Percentiles rank a stretch among this genome's conserved stretches.
Evolutionary conservation across 345 rosid species (phyloP).

Genomic region (Lepidium sativum): DNA sequence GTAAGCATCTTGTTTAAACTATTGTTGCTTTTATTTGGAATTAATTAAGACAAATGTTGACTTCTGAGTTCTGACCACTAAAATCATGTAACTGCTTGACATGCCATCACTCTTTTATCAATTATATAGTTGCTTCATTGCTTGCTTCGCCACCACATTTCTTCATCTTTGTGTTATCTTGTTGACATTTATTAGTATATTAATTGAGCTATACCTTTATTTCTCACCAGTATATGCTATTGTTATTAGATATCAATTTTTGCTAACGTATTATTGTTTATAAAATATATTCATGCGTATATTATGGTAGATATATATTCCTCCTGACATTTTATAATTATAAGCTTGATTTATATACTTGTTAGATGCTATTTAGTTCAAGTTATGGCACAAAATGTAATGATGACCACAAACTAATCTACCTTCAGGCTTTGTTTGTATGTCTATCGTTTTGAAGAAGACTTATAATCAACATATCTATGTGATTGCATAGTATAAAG

Average conservation of each 20-base stretch:
- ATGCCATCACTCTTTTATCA: constrained; percentile 7
- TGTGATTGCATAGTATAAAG: background rate
- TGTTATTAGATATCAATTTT: constrained; percentile 1
- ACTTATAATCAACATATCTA: background rate
- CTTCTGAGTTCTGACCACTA: constrained; percentile 1
- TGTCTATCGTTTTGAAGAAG: background rate
- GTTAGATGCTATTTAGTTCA: background rate
- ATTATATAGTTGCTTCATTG: background rate
- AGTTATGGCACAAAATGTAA: too few species aligned
- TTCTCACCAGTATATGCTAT: background rate
- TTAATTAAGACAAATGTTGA: background rate
- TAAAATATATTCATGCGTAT: background rate
- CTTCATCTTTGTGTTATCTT: background rate
- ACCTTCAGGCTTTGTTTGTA: background rate
- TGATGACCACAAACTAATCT: too few species aligned
- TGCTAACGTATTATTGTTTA: background rate
- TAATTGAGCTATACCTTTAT: background rate
- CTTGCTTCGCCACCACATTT: constrained; percentile 11
- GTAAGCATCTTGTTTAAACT: background rate
- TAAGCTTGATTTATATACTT: background rate
- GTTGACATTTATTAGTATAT: constrained; percentile 16
- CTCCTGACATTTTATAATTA: background rate
- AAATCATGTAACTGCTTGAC: constrained; percentile 10
- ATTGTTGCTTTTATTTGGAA: background rate
- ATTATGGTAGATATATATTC: background rate